Evolutionary conservation across 768 basidiomycete species (phyloP), one percentile per base, ranked within the genome.

Genomic region (Melanogaster broomeanus): DNA sequence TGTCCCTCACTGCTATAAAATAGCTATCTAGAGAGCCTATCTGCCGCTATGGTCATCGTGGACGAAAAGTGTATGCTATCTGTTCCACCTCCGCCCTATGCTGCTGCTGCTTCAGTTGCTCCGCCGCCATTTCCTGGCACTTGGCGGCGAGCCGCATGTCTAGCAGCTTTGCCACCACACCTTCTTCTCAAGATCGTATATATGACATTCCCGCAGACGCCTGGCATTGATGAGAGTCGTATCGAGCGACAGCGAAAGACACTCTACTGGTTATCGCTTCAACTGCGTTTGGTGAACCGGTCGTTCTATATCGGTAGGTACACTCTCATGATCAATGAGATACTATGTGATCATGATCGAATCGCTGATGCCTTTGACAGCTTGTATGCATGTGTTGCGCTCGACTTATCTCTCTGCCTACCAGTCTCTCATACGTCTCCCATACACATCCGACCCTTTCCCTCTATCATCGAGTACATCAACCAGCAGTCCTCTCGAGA

Each of bases 361-460:
- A 25, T 12, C 13, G 16, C 22, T 59, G 31, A 54, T 46, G 44
- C 28, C 7, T 27, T 39, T 18, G 1, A 30, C 18, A 85, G 87
- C 88, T 12, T 88, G 80, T 68, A 92, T 90, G 89, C 84, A 91
- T 58, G 79, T 92, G 53, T 77, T 93, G 4, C 81, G 91, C 33
- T 87, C 85, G 0, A 82, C 83, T 0, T 91, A 90, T 66, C 73
- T 93, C 38, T 79, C 83, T 6, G 72, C 80, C 0, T 93, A 93
- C 63, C 69, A 71, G 21, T 71, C 75, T 15, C 77, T 86, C 41
- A 75, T 93, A 53, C 80, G 83, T 22, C 62, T 75, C 0, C 87
- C 87, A 0, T 91, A 92, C 68, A 74, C 85, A 4, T 86, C 85
- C 40, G 88, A 93, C 57, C 89, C 90, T 0, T 93, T 91, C 70